Base-by-base conservation (phyloP, 352 stramenopile species). In the Phytophthora ramorum region DNA sequence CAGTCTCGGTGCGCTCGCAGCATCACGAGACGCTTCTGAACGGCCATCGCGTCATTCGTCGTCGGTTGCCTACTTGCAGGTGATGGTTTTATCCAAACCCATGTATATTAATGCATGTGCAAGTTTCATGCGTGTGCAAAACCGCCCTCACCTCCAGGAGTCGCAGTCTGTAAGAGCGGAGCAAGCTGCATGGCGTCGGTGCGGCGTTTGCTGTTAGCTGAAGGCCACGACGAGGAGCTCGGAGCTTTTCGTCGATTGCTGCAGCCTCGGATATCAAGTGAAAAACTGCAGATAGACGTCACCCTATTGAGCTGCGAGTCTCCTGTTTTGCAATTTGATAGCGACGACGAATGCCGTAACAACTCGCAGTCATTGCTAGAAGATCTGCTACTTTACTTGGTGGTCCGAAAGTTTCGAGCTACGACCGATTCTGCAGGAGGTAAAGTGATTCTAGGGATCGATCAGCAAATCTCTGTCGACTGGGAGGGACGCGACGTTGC, bases 371-470 rank as follows among this genome's bases (percentile, higher is more conserved):
- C 71, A 5, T 45, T 78, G 10, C 16, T 76, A 16, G 73, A 78
- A 40, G 73, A 81, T 43, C 19, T 81, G 10, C 50, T 81, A 12
- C 19, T 81, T 9, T 78, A 68, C 46, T 61, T 78, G 37, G 19
- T 62, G 3, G 24, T 72, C 20, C 66, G 58, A 35, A 56, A 66
- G 13, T 69, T 74, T 40, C 49, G 35, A 4, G 43, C 40, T 16
- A 32, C 38, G 9, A 16, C 10, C 4, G 40, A 49, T n/a, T 50
- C 54, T 28, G 48, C 41, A 37, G 52, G 40, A 43, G 38, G 16
- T 35, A 41, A 64, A 57, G 19, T 5, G 32, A 57, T 70, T 68
- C 7, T 68, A 28, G 50, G 45, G 4, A 16, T 61, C 22, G 51
- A 60, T 5, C 20, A 28, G 6, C 44, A 58, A n/a, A 46, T 26